These are phyloP conservation scores for Citrus cavaleriei DNA, from an alignment of 345 rosid genomes.

Conservation along the genomic window DNA sequence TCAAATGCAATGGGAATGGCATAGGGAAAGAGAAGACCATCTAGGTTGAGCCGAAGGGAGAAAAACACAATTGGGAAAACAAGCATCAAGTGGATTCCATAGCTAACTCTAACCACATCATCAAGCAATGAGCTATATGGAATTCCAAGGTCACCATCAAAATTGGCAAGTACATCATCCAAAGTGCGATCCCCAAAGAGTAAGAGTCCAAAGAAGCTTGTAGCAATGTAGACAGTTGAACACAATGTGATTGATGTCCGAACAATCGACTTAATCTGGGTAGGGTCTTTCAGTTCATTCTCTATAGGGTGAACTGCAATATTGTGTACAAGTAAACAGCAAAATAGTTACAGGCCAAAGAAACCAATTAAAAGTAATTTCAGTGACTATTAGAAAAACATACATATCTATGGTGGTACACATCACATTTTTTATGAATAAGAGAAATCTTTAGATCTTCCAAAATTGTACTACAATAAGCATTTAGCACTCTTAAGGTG, in stretches of 20 bases:
- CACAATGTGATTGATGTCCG: slow-evolving; percentile 50
- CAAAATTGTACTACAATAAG: neutral
- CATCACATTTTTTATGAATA: neutral
- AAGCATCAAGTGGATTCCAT: slow-evolving; percentile 69
- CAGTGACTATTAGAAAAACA: neutral
- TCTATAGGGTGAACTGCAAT: slow-evolving; percentile 66
- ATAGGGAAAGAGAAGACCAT: slow-evolving; percentile 59
- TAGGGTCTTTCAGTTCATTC: slow-evolving; percentile 55
- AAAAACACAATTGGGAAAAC: slow-evolving; percentile 66
- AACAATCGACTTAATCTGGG: slow-evolving; percentile 59
- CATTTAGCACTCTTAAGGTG: neutral
- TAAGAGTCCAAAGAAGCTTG: slow-evolving; percentile 64
- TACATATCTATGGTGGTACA: neutral
- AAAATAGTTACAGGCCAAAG: slow-evolving; percentile 1
- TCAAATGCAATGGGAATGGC: slow-evolving; percentile 48
- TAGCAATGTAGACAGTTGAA: slow-evolving; percentile 53
- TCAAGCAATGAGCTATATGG: slow-evolving; percentile 55
- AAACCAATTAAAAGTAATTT: neutral
- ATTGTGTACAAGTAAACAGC: neutral
- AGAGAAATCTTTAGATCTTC: neutral
- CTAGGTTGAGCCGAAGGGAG: slow-evolving; percentile 65
- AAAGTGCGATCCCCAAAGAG: slow-evolving; percentile 59
- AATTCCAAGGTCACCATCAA: slow-evolving; percentile 66
- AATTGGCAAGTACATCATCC: slow-evolving; percentile 69
- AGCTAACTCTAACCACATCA: slow-evolving; percentile 60